Base-by-base conservation (phyloP, 2,329 filamentous ascomycete species). In the Colletotrichum caudatum region DNA sequence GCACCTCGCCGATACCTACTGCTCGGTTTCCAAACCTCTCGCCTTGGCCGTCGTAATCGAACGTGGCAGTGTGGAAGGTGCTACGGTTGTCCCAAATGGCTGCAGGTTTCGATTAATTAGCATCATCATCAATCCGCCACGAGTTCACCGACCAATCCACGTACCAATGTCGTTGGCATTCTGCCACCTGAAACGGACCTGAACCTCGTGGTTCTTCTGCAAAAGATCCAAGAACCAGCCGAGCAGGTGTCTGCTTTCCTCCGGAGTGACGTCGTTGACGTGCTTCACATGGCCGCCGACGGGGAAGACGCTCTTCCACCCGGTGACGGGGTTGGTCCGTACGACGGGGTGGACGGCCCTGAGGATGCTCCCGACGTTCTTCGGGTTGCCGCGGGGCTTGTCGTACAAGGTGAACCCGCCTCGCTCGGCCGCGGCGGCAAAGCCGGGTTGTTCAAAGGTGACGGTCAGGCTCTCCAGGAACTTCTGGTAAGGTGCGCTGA, bases 1-100 rank as follows among this genome's bases (percentile, higher is more conserved):
- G 89, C 74, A 78, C 83, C 81, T 86, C 89, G 16, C 85, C 89
- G 7, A 89, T 82, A 9, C 84, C 86, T 9, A 90, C 88, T 0
- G 85, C 83, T 26, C 89, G 77, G 76, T 89, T 83, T 35, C 87
- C 84, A 61, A 83, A 81, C 59, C 89, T 80, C 35, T 85, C 82
- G 0, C 87, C 88, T 37, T 85, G 81, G 1, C 82, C 83, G 18
- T 84, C 84, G 56, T 89, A 90, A 73, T 91, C 89, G 68, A 85
- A 88, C 0, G 88, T 91, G 0, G 88, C 88, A 14, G 84, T 86
- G 74, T 91, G 89, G 78, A 87, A 90, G 0, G 81, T 85, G 64
- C 85, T 86, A 8, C 88, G 80, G 72, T 91, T 91, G 74, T 91
- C 89, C 89, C 89, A 91, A 72, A 91, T 88, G 0, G 88, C 86